Base-by-base conservation (phyloP, 1,284 basidiomycete species). In the Leucoagaricus sp. region DNA sequence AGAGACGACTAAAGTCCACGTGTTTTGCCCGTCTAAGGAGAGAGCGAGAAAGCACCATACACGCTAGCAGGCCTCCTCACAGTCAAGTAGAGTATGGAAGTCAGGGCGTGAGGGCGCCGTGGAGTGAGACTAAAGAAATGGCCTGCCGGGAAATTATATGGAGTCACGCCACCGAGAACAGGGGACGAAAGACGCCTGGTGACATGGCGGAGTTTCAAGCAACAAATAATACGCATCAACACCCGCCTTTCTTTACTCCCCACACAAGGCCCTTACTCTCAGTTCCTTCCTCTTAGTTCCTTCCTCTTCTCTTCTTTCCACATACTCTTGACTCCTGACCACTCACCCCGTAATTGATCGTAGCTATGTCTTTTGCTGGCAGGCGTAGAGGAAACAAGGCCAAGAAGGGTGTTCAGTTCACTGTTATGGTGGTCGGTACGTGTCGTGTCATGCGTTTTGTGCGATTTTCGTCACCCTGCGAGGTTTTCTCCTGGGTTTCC, bases 361-460 rank as follows among this genome's bases (percentile, higher is more conserved):
- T 38, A 41, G 40, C 40, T 21, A 91, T 91, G 88, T 90, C 89
- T 67, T 89, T 89, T 70, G 87, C 91, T 65, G 87, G 89, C 70
- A 86, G 89, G 78, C 89, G 91, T 69, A 85, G 91, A 73, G 90
- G 89, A 77, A 96, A 95, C 81, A 95, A 95, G 75, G 93, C 92
- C 74, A 97, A 96, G 80, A 96, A 96, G 85, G 94, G 94, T 74
- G 91, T 96, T 55, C 94, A 96, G 79, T 93, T 96, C 79, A 96
- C 94, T 65, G 73, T 95, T 65, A 95, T 94, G 93, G 93, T 96
- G 53, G 93, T 96, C 68, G 93, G 93, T 95, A 59, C 63, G 86
- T 80, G 45, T 54, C 62, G 29, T 55, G 49, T 52, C 6, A n/a
- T n/a, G n/a, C 23, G 8, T 26, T n/a, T 25, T 17, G 17, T 13